phyloP scores from a whole-genome alignment of 257 asterid species.

The Galeopsis tetrahit region DNA sequence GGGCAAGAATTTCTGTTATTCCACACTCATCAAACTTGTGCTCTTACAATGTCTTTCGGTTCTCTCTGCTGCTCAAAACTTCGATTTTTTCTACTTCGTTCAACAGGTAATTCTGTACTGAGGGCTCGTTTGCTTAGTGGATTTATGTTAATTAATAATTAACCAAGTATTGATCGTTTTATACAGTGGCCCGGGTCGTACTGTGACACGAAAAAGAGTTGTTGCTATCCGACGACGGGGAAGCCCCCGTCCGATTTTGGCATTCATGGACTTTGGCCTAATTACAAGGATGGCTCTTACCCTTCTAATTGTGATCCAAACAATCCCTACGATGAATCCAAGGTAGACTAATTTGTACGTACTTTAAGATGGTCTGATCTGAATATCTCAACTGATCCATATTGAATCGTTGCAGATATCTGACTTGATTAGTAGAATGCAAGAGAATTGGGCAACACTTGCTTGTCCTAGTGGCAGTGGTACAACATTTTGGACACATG shows the following conservation, averaged over 20 bases:
- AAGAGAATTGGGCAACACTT: slow-evolving; percentile 67
- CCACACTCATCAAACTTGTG: slow-evolving; percentile 37
- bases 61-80: slow-evolving; percentile 50
- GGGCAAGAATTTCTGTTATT: slow-evolving; percentile 33
- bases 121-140: too few species aligned
- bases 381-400: too few species aligned
- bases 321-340: slow-evolving; percentile 60
- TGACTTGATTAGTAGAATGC: slow-evolving; percentile 69
- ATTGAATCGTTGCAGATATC: slow-evolving; percentile 45
- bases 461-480: slow-evolving; percentile 81
- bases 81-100: slow-evolving; percentile 85
- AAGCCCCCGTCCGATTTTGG: slow-evolving; percentile 76
- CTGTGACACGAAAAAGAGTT: slow-evolving; percentile 69
- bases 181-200: slow-evolving; percentile 87
- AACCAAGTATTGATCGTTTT: not conserved
- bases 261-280: slow-evolving; percentile 89
- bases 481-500: slow-evolving; percentile 75
- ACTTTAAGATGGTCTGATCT: too few species aligned
- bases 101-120: slow-evolving; percentile 54
- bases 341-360: too few species aligned
- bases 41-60: slow-evolving; percentile 48
- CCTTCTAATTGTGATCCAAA: slow-evolving; percentile 75
- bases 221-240: slow-evolving; percentile 83
- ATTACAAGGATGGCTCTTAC: slow-evolving; percentile 66
- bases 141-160: not conserved